Conservation (phyloP, 257 asterid species). For the Nicotiana sylvestris region DNA sequence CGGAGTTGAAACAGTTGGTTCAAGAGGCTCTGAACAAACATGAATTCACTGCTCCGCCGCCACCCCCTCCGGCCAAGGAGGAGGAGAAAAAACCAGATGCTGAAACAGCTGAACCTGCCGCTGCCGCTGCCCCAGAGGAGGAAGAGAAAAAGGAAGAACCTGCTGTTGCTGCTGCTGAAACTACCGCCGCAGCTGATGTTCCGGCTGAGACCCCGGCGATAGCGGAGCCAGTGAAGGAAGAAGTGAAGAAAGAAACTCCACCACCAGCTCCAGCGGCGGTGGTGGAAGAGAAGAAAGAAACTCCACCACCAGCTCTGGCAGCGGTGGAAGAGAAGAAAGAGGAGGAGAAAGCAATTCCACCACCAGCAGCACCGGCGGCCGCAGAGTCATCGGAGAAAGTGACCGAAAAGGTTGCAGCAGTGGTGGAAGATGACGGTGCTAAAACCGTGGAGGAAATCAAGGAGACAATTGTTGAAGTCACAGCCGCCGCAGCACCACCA, state of each 20-base stretch:
- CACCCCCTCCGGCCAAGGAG: constrained; percentile 29
- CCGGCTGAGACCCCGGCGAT: neutral
- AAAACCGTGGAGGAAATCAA: constrained; percentile 46
- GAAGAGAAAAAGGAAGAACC: constrained; percentile 1
- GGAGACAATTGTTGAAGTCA: constrained; percentile 50
- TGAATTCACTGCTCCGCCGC: constrained; percentile 48
- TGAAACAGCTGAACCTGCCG: neutral
- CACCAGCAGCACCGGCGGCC: constrained; percentile 5
- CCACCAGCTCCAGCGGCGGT: neutral
- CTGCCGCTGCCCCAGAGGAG: neutral
- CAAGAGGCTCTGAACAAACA: constrained; percentile 58
- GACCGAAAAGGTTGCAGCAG: constrained; percentile 10
- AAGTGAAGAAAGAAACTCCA: neutral
- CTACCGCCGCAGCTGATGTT: neutral
- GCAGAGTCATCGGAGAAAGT: constrained; percentile 13
- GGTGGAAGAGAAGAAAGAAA: constrained; percentile 14
- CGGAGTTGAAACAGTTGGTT: constrained; percentile 47
- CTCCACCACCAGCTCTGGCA: neutral
- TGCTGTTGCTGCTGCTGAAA: neutral
- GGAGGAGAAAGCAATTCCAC: too few species aligned
- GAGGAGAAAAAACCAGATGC: constrained; percentile 16
- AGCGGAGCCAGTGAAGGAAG: neutral
- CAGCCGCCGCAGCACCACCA: constrained; percentile 25
- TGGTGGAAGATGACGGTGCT: constrained; percentile 17
- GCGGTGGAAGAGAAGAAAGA: constrained; percentile 3